Conservation (phyloP, 331 rosid genomes). For the Pyracantha coccinea region DNA sequence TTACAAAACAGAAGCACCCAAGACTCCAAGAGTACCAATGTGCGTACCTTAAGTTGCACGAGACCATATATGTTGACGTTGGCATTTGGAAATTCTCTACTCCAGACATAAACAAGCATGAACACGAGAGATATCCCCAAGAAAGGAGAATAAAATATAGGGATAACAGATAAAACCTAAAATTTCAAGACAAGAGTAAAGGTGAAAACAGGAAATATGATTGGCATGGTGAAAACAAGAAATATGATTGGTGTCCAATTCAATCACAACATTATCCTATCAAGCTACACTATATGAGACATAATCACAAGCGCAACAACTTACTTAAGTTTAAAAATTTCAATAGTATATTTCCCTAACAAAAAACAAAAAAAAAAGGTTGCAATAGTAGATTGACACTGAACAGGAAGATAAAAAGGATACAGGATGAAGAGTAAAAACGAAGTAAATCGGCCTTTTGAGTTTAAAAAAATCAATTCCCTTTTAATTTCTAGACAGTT, state of each 20-base stretch:
- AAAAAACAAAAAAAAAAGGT: too few relatives aligned
- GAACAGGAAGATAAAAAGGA: neutral
- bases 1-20: slow-evolving; percentile 3
- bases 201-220: slow-evolving; percentile 12
- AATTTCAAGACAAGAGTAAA: slow-evolving; percentile 8
- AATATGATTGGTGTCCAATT: neutral
- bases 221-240: too few relatives aligned
- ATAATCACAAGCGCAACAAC: neutral
- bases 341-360: too few relatives aligned
- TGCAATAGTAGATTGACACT: neutral
- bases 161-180: slow-evolving; percentile 66
- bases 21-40: too few relatives aligned
- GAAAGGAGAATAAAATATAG: slow-evolving; percentile 45
- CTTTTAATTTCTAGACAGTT: neutral
- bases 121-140: slow-evolving; percentile 82
- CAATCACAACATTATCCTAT: neutral
- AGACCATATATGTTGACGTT: slow-evolving; percentile 86
- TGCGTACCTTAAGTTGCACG: slow-evolving; percentile 66
- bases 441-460: neutral
- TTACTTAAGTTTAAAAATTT: neutral
- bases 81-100: slow-evolving; percentile 94
- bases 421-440: neutral
- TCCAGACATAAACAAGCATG: slow-evolving; percentile 94
- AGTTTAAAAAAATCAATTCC: neutral
- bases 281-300: neutral